Evolutionary conservation across 176 grass and related monocot genomes (phyloP).

Genomic region (Avena sativa): DNA sequence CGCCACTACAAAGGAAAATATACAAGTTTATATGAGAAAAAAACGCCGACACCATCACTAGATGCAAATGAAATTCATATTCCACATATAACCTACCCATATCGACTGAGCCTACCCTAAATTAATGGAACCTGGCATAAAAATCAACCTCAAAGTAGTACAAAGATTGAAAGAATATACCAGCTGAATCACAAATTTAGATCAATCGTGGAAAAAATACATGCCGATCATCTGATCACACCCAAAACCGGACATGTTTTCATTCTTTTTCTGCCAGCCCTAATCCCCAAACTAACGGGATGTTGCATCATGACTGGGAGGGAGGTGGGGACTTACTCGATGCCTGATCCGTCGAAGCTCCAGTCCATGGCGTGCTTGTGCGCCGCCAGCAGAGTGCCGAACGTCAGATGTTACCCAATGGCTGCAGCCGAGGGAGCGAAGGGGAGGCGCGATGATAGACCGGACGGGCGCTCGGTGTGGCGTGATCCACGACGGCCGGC

Average conservation of each 20-base stretch:
- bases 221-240: background rate
- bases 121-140: background rate
- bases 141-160: background rate
- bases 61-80: background rate
- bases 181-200: background rate
- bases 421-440: too few relatives aligned
- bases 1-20: background rate
- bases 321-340: background rate
- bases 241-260: background rate
- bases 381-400: too few relatives aligned
- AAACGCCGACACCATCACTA: background rate
- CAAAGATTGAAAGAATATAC: background rate
- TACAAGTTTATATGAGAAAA: background rate
- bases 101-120: too few relatives aligned
- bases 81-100: too few relatives aligned
- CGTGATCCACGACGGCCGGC: too few relatives aligned
- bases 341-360: background rate
- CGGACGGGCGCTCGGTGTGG: too few relatives aligned
- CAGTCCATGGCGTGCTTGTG: background rate
- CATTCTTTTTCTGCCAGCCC: background rate
- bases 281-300: background rate
- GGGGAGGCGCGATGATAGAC: too few relatives aligned
- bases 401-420: too few relatives aligned
- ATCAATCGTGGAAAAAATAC: background rate
- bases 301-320: background rate